These are phyloP conservation scores for Penicillium cosmopolitanum DNA, from an alignment of 495 filamentous ascomycete genomes.

Conservation along the genomic window DNA sequence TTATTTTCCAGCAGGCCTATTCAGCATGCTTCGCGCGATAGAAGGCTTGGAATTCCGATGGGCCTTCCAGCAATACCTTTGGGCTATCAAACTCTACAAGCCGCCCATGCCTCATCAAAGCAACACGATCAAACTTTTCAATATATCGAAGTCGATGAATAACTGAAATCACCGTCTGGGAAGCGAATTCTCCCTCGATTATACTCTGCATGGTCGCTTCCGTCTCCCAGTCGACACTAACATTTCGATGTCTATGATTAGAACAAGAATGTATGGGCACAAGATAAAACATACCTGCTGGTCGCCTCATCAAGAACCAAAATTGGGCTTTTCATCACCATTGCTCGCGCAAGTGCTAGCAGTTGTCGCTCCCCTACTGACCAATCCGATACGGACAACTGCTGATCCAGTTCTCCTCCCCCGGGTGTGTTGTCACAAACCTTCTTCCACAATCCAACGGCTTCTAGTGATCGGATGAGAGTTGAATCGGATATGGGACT, in stretches of 20 bases:
- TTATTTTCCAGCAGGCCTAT: too few relatives aligned
- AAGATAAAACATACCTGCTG: conserved; percentile 24
- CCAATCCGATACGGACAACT: conserved; percentile 14
- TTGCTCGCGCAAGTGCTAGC: conserved; percentile 26
- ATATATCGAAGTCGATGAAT: conserved; percentile 47
- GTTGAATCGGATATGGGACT: conserved; percentile 7
- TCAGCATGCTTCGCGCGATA: too few relatives aligned
- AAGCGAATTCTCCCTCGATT: conserved; percentile 35
- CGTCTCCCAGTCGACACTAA: conserved; percentile 29
- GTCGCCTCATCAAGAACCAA: conserved; percentile 34
- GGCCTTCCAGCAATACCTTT: too few relatives aligned
- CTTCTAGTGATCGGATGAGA: conserved; percentile 13
- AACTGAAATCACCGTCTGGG: conserved; percentile 48
- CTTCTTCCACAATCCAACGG: conserved; percentile 30
- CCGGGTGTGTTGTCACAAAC: conserved; percentile 1
- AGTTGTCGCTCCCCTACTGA: conserved; percentile 29
- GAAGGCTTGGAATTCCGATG: too few relatives aligned
- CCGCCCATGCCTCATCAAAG: conserved; percentile 30
- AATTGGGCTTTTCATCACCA: conserved; percentile 16
- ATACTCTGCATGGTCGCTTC: conserved; percentile 29
- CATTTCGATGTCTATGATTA: too few relatives aligned
- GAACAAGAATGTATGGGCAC: conserved; percentile 8
- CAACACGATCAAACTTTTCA: conserved; percentile 44
- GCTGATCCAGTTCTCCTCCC: conserved; percentile 19
- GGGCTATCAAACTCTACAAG: conserved; percentile 35